A percentile compares a stretch with the other conserved stretches of the same genome.
Conservation (phyloP, 768 basidiomycete species). For the Suillus ampliporus region DNA sequence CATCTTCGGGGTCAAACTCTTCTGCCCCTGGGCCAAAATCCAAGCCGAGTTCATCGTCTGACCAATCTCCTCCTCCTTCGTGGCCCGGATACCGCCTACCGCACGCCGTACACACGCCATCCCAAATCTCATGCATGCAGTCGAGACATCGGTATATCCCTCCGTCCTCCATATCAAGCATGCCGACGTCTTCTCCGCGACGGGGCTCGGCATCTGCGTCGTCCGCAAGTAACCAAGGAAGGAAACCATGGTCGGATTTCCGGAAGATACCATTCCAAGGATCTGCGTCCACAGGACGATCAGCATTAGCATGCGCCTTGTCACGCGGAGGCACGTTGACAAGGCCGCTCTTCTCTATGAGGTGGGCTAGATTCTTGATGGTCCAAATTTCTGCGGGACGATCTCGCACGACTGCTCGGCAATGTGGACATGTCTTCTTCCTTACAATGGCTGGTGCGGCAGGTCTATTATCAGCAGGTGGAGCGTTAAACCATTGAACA, state of each 20-base stretch:
- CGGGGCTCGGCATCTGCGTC: conserved; percentile 25
- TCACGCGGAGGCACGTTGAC: conserved; percentile 25
- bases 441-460: conserved; percentile 35
- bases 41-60: conserved; percentile 37
- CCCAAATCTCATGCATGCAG: conserved; percentile 82
- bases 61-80: conserved; percentile 27
- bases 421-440: conserved; percentile 52
- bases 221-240: conserved; percentile 25
- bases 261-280: conserved; percentile 74
- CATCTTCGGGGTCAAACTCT: conserved; percentile 33
- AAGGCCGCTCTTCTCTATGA: conserved; percentile 59
- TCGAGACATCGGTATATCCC: conserved; percentile 78
- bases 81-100: conserved; percentile 65
- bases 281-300: conserved; percentile 44
- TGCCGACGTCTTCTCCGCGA: conserved; percentile 53
- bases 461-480: conserved; percentile 34
- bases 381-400: conserved; percentile 55
- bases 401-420: conserved; percentile 48
- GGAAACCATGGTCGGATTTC: conserved; percentile 20
- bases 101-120: conserved; percentile 67
- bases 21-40: conserved; percentile 46
- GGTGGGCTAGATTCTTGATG: conserved; percentile 52
- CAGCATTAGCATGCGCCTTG: conserved; percentile 31
- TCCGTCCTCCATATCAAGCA: conserved; percentile 76
- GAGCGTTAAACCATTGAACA: conserved; percentile 74